Conservation (phyloP, 192 early-diverging fungal genomes). For the Chytriomyces sp. region DNA sequence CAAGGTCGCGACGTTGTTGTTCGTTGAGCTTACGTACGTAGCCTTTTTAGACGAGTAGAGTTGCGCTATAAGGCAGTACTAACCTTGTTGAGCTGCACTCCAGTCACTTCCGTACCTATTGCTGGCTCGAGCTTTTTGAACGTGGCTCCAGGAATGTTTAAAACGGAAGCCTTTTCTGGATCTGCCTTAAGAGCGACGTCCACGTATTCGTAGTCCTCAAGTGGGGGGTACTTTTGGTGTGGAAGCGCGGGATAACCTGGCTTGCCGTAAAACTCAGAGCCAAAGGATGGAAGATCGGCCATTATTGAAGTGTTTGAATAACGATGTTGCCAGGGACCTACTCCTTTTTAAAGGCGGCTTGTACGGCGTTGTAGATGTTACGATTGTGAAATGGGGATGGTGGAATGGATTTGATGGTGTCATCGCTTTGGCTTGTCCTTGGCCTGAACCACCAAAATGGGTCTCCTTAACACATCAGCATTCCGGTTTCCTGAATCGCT, state of each 20-base stretch:
- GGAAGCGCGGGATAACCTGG: constrained; percentile 25
- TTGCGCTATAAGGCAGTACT: not conserved
- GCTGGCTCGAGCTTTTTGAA: constrained; percentile 54
- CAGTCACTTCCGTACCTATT: constrained; percentile 67
- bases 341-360: too few relatives aligned
- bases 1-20: constrained; percentile 65
- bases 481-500: too few relatives aligned
- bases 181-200: constrained; percentile 50
- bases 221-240: constrained; percentile 17
- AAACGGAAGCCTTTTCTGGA: constrained; percentile 57
- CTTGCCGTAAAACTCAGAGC: constrained; percentile 7
- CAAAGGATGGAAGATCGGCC: not conserved
- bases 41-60: constrained; percentile 23
- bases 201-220: constrained; percentile 27
- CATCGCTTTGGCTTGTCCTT: too few relatives aligned
- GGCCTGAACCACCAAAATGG: too few relatives aligned
- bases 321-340: too few relatives aligned
- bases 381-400: too few relatives aligned
- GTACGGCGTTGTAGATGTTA: too few relatives aligned
- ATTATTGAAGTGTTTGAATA: not conserved
- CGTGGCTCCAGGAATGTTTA: constrained; percentile 51
- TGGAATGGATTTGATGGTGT: too few relatives aligned
- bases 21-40: constrained; percentile 56
- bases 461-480: too few relatives aligned
- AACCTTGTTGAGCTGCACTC: constrained; percentile 44